Evolutionary conservation across 2,329 filamentous ascomycete genomes (phyloP).

Genomic region (Sporothrix variecibatus): DNA sequence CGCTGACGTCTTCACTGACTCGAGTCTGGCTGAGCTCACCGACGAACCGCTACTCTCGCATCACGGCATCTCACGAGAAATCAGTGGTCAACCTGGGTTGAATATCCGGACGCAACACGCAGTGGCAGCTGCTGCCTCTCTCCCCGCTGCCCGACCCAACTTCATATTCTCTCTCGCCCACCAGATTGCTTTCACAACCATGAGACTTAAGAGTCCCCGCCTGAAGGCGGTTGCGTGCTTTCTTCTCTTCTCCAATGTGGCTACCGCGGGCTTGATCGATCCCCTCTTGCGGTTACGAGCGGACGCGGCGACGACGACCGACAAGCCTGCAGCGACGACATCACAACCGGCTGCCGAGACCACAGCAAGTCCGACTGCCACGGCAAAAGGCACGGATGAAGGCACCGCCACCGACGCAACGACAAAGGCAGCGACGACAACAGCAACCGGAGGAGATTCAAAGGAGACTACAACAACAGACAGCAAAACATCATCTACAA

Average conservation of each 20-base stretch:
- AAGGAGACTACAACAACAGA: not conserved
- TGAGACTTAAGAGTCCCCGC: slow-evolving; percentile 26
- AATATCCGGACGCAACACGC: not conserved
- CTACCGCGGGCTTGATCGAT: slow-evolving; percentile 28
- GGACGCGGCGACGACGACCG: slow-evolving; percentile 21
- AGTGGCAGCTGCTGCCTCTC: slow-evolving; percentile 13
- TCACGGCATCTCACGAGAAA: not conserved
- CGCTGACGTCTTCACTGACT: slow-evolving; percentile 9
- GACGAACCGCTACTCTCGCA: not conserved
- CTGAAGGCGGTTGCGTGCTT: slow-evolving; percentile 29
- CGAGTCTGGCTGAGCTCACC: not conserved
- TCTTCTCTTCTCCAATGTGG: slow-evolving; percentile 29
- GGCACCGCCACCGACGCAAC: not conserved
- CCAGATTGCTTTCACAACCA: slow-evolving; percentile 2
- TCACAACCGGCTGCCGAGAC: not conserved
- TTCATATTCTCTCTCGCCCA: not conserved
- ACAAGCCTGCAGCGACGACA: not conserved
- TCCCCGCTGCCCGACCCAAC: not conserved
- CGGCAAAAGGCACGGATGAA: not conserved
- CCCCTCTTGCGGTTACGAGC: slow-evolving; percentile 26
- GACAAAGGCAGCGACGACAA: slow-evolving; percentile 2
- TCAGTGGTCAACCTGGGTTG: not conserved
- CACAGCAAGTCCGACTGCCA: not conserved
- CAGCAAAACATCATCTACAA: not conserved
- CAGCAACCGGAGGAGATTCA: not conserved